A percentile compares a stretch with the other conserved stretches of the same genome.
Evolutionary conservation across 108 stramenopile species (phyloP).

Genomic region (Nitzschia palea): DNA sequence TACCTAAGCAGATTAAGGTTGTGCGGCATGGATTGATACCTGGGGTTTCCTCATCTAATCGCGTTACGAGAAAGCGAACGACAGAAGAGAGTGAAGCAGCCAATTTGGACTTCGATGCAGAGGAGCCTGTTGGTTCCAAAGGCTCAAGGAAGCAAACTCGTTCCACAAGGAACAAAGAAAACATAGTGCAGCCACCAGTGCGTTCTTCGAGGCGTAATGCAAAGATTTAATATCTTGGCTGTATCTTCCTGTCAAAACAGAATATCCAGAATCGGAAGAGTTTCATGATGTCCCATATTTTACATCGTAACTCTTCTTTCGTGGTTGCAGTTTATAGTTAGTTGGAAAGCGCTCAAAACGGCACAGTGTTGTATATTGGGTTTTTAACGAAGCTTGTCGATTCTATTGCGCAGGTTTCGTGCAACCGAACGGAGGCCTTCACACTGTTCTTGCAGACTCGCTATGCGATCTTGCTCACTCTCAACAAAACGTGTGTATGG

Average conservation of each 20-base stretch:
- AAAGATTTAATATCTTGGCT: neutral
- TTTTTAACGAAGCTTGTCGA: conserved; percentile 42
- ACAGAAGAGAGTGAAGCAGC: neutral
- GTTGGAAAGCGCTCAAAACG: too few relatives aligned
- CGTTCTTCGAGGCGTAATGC: neutral
- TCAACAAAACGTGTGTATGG: conserved; percentile 71
- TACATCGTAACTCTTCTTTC: too few relatives aligned
- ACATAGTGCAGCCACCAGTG: neutral
- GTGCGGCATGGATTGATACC: neutral
- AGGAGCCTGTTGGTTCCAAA: neutral
- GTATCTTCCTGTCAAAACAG: too few relatives aligned
- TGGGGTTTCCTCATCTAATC: neutral
- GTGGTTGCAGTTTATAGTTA: too few relatives aligned
- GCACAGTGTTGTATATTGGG: too few relatives aligned
- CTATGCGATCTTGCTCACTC: conserved; percentile 50
- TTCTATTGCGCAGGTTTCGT: conserved; percentile 49
- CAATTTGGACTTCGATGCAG: neutral
- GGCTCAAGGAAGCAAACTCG: neutral
- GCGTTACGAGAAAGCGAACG: neutral
- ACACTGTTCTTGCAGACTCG: conserved; percentile 43
- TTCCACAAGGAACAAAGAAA: neutral
- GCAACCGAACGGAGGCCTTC: conserved; percentile 40
- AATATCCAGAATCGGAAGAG: too few relatives aligned
- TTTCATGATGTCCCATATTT: too few relatives aligned
- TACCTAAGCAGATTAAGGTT: conserved; percentile 18